Base-by-base conservation (phyloP, 2,329 filamentous ascomycete species). In the Trichoderma gracile region DNA sequence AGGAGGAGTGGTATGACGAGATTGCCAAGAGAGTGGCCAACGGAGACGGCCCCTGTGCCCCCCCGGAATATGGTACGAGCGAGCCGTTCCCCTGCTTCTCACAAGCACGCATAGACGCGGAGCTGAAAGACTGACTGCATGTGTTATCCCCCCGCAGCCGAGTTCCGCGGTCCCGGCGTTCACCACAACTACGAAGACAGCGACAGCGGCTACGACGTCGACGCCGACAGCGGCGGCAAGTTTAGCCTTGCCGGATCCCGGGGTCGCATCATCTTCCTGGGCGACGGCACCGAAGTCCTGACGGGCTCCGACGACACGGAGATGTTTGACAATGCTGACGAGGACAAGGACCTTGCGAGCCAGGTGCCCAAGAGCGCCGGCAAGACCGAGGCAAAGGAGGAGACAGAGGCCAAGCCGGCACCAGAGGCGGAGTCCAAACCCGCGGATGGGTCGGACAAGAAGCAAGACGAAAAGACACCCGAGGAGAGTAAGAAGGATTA, bases 1-100 rank as follows among this genome's bases (percentile, higher is more conserved):
- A 96, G 85, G 93, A 97, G 75, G 90, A 97, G 81, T 99, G 95
- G 95, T 99, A 99, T 78, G 92, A 97, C 74, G 89, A 93, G 81
- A 90, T 99, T 77, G 92, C 90, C 73, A 92, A 90, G 81, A 88
- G 95, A 76, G 95, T 99, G 78, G 92, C 93, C 72, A 93, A 94
- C 77, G 95, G 94, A 79, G 95, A 99, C 80, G 95, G 95, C 73
- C 95, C 95, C 77, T 98, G 94, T 83, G 95, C 95, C 78, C 95
- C 95, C 80, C 95, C 94, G 75, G 95, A 99, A 88, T 99, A 98
- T 84, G 95, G 95, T 93, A 94, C 89, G 92, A 81, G 58, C 58
- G 58, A 62, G 52, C 81, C 76, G 76, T 68, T 77, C 80, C 79
- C 78, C 75, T 64, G 60, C 42, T 62, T 62, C 27, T 42, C 49